Base-by-base conservation (phyloP, 768 basidiomycete genomes). In the Suillus paluster region DNA sequence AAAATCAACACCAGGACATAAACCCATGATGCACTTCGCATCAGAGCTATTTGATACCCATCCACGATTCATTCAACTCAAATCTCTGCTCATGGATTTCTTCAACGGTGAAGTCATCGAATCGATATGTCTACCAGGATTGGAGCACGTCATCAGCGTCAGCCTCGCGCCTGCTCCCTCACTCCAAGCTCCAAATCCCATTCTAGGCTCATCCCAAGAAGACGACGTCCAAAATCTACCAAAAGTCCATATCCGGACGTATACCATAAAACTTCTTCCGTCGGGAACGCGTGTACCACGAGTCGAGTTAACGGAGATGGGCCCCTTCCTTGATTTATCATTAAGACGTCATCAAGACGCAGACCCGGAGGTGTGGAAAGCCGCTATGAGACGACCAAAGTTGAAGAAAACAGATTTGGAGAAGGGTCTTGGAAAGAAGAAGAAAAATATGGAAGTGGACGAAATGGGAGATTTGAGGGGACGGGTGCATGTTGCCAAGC, bases 391-490 rank as follows among this genome's bases (percentile, higher is more conserved):
- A 73, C 82, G 88, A 62, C 91, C 93, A 17, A 97, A 96, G 80
- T 67, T 98, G 64, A 92, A 91, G 80, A 95, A 97, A 81, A 84
- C 83, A 62, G 92, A 95, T 39, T 78, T 97, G 52, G 94, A 92
- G 78, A 87, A 84, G 73, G 94, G 95, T 0, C 71, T 94, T 11
- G 94, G 93, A n/a, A 93, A 92, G 83, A 93, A 92, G 83, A 86
- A 83, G 77, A 96, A 95, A 86, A 99, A 99, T 72, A 72, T 94
- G 76, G 94, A 95, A 80, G 92, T 95, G 69, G 97, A 99, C 80
- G 94, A 93, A 76, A 97, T 99, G 97, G 97, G 97, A 60, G 94
- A 99, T 73, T 75, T 95, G 77, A 85, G 97, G 69, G 97, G 96
- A 48, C 83, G 87, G 62, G 86, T 99, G 33, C 96, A 99, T 75